Evolutionary conservation across 306 rosid genomes (phyloP).

Genomic region (Hippophae tibetana): DNA sequence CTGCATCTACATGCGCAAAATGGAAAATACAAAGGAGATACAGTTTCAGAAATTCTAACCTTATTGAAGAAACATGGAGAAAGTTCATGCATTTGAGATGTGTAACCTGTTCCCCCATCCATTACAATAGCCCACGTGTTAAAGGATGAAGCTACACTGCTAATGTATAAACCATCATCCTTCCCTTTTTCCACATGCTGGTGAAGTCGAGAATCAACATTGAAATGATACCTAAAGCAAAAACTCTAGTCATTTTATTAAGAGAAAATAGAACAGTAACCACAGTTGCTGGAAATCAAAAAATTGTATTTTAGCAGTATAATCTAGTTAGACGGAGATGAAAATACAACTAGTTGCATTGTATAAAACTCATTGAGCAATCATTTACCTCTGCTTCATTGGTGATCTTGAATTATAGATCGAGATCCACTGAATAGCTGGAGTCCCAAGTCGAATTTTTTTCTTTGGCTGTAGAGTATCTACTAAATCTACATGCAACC

Average conservation of each 20-base stretch:
- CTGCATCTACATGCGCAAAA: background rate
- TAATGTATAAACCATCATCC: slow-evolving; percentile 28
- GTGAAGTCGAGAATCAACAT: slow-evolving; percentile 27
- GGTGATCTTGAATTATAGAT: slow-evolving; percentile 27
- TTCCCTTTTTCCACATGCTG: slow-evolving; percentile 33
- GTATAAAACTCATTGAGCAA: background rate
- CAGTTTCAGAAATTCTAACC: slow-evolving; percentile 16
- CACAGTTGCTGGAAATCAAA: slow-evolving; percentile 1
- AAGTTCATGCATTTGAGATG: slow-evolving; percentile 30
- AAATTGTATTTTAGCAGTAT: background rate
- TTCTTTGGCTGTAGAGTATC: slow-evolving; percentile 22
- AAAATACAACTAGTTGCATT: background rate
- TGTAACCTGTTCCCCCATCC: slow-evolving; percentile 37
- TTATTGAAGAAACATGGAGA: slow-evolving; percentile 33
- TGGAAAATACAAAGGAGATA: background rate
- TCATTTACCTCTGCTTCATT: slow-evolving; percentile 32
- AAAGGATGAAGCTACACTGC: slow-evolving; percentile 25
- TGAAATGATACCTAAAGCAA: slow-evolving; percentile 30
- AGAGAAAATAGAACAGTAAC: background rate
- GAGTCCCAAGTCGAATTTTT: slow-evolving; percentile 24
- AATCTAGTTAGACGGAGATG: background rate
- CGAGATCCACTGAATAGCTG: slow-evolving; percentile 33
- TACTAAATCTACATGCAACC: slow-evolving; percentile 16
- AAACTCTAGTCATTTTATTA: background rate
- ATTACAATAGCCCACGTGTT: slow-evolving; percentile 36